These are phyloP conservation scores for Cyphellophora attinorum DNA, from an alignment of 2,329 filamentous ascomycete species.

Conservation along the genomic window DNA sequence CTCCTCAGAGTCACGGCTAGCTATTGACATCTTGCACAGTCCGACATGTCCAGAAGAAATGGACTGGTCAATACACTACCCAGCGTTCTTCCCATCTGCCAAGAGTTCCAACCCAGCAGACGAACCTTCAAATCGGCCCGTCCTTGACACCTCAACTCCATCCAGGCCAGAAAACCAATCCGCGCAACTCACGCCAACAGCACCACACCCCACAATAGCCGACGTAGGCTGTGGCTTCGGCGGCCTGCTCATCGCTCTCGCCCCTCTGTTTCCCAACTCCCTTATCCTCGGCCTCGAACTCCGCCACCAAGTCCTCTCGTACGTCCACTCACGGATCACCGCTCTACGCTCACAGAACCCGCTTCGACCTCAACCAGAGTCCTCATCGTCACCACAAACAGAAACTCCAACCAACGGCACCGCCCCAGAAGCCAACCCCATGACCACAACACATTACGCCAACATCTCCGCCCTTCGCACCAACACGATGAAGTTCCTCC, in stretches of 20 bases:
- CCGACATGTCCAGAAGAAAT: slow-evolving; percentile 70
- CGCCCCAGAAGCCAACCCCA: slow-evolving; percentile 14
- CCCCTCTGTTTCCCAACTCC: slow-evolving; percentile 43
- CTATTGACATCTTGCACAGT: slow-evolving; percentile 35
- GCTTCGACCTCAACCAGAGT: slow-evolving; percentile 40
- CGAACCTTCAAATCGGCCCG: neutral
- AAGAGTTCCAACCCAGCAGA: slow-evolving; percentile 9
- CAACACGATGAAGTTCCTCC: slow-evolving; percentile 99
- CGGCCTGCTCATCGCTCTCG: slow-evolving; percentile 76
- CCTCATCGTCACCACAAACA: slow-evolving; percentile 24
- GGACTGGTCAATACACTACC: slow-evolving; percentile 85
- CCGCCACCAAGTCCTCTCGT: slow-evolving; percentile 78
- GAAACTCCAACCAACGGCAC: slow-evolving; percentile 5
- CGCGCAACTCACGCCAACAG: slow-evolving; percentile 43
- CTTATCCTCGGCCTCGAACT: slow-evolving; percentile 71
- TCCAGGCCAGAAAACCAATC: slow-evolving; percentile 34
- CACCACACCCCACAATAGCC: slow-evolving; percentile 61
- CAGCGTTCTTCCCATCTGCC: slow-evolving; percentile 51
- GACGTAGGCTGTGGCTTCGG: slow-evolving; percentile 98
- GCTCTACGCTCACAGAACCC: slow-evolving; percentile 54
- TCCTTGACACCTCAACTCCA: slow-evolving; percentile 17
- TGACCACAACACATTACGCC: too few relatives aligned
- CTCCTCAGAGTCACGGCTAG: slow-evolving; percentile 1
- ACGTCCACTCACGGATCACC: slow-evolving; percentile 76
- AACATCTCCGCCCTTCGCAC: slow-evolving; percentile 83